Conservation (phyloP, 2,329 filamentous ascomycete species). For the Fusarium succisae region DNA sequence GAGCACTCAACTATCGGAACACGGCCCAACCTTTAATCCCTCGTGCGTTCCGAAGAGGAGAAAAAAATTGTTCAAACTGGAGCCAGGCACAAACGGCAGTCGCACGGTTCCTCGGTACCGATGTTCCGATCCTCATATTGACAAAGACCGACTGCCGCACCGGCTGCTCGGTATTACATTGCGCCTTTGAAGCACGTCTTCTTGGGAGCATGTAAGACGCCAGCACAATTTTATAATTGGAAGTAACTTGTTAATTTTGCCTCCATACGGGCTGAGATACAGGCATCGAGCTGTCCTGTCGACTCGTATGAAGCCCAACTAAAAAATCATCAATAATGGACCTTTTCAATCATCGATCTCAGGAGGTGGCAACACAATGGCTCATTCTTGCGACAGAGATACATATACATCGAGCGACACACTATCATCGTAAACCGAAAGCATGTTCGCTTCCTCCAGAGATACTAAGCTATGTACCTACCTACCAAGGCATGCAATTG, state of each 20-base stretch:
- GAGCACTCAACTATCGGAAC: not conserved
- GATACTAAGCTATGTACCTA: not conserved
- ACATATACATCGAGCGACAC: not conserved
- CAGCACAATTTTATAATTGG: not conserved
- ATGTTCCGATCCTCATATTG: slow-evolving; percentile 18
- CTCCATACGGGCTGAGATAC: not conserved
- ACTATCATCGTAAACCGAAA: not conserved
- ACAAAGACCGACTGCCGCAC: slow-evolving; percentile 27
- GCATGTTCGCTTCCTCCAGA: not conserved
- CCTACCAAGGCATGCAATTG: not conserved
- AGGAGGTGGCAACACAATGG: slow-evolving; percentile 20
- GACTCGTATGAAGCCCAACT: not conserved
- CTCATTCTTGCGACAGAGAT: slow-evolving; percentile 26
- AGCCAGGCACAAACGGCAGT: slow-evolving; percentile 20
- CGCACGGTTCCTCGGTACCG: slow-evolving; percentile 35
- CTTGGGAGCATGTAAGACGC: not conserved
- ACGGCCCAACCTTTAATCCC: slow-evolving; percentile 26
- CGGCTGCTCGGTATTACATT: slow-evolving; percentile 7
- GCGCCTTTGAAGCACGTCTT: slow-evolving; percentile 1
- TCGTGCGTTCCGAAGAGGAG: not conserved
- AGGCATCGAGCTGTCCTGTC: not conserved
- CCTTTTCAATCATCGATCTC: slow-evolving; percentile 2
- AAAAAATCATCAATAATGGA: not conserved
- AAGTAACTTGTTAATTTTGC: not conserved
- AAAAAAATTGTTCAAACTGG: slow-evolving; percentile 13